Conservation (phyloP, 805 yeast genomes). For the Yamadazyma paraphyllophila region DNA sequence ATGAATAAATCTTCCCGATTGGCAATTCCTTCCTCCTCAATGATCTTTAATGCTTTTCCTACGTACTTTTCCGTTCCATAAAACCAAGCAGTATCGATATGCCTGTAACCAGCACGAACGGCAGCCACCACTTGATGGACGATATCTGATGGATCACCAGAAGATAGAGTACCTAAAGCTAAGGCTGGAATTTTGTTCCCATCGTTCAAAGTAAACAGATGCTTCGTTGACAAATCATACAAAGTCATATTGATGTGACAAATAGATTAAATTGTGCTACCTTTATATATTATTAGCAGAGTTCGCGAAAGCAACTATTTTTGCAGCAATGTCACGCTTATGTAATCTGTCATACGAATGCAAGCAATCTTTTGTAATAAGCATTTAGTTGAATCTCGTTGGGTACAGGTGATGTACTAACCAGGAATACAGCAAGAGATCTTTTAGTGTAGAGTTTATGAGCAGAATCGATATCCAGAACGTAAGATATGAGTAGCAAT, state of each 20-base stretch:
- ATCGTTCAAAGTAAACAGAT: conserved; percentile 49
- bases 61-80: conserved; percentile 45
- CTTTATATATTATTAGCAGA: background rate
- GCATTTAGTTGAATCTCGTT: no score
- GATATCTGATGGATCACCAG: conserved; percentile 30
- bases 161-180: conserved; percentile 56
- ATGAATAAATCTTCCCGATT: conserved; percentile 46
- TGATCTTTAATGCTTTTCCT: conserved; percentile 47
- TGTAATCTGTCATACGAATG: background rate
- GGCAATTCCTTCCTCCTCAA: conserved; percentile 46
- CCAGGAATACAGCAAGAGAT: no score
- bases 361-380: conserved; percentile 16
- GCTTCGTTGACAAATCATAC: conserved; percentile 30
- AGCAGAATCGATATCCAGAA: no score
- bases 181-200: conserved; percentile 63
- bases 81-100: conserved; percentile 52
- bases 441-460: no score
- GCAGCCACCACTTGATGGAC: conserved; percentile 36
- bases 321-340: background rate
- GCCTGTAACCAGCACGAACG: conserved; percentile 46
- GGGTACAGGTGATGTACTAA: no score
- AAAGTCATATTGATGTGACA: background rate
- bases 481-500: background rate
- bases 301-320: conserved; percentile 1
- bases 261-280: background rate